Conservation (phyloP, 2,329 filamentous ascomycete species). For the Pyricularia sp. region DNA sequence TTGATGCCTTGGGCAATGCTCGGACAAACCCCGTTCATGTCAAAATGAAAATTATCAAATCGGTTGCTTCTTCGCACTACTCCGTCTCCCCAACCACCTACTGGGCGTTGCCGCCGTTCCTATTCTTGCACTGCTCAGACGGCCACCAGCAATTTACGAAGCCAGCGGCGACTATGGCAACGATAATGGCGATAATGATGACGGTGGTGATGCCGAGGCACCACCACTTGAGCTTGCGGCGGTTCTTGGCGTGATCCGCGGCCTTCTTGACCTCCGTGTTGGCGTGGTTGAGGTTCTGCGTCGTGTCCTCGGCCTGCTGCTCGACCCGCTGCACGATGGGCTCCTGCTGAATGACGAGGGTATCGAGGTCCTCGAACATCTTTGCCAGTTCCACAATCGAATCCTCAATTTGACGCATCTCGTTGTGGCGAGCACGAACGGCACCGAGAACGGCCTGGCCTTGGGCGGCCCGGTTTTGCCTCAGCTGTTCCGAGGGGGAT, state of each 20-base stretch:
- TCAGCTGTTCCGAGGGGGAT: slow-evolving; percentile 41
- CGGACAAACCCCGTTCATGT: background rate
- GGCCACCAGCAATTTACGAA: slow-evolving; percentile 14
- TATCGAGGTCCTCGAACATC: slow-evolving; percentile 67
- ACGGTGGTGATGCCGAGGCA: slow-evolving; percentile 54
- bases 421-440: slow-evolving; percentile 74
- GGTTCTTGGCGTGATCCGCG: slow-evolving; percentile 55
- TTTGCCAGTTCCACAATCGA: slow-evolving; percentile 61
- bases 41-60: background rate
- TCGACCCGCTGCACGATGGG: slow-evolving; percentile 52
- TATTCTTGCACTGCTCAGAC: background rate
- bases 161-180: slow-evolving; percentile 44
- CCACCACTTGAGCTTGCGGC: slow-evolving; percentile 76
- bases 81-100: background rate
- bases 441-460: slow-evolving; percentile 66
- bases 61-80: background rate
- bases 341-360: slow-evolving; percentile 66
- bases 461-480: slow-evolving; percentile 64
- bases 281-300: slow-evolving; percentile 57
- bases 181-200: slow-evolving; percentile 44
- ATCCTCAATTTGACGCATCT: slow-evolving; percentile 71
- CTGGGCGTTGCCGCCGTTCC: background rate
- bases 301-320: slow-evolving; percentile 55
- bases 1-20: background rate
- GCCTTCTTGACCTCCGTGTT: slow-evolving; percentile 62